Conservation (phyloP, 345 rosid species). For the Atalantia buxifolia region DNA sequence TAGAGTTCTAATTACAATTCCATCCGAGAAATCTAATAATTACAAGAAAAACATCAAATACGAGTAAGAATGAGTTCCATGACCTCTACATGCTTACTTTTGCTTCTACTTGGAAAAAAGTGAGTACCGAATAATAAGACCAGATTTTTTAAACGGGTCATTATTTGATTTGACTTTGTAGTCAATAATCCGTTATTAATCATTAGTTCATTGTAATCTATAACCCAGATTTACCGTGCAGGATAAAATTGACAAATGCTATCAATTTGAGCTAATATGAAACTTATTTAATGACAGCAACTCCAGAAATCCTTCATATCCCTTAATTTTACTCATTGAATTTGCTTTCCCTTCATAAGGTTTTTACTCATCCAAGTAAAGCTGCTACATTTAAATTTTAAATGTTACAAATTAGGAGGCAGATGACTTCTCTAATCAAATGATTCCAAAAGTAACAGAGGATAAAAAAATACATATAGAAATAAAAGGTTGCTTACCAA, state of each 20-base stretch:
- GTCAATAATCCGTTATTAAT: neutral
- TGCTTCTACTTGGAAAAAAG: neutral
- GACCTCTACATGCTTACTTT: neutral
- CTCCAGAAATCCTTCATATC: neutral
- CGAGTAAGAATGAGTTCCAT: conserved; percentile 5
- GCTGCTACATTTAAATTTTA: neutral
- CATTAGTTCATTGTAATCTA: neutral
- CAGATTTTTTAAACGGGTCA: neutral
- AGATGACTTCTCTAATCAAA: neutral
- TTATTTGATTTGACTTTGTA: neutral
- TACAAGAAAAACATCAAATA: neutral
- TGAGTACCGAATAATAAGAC: neutral
- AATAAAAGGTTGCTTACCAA: conserved; percentile 29
- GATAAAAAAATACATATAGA: neutral
- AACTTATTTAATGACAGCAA: neutral
- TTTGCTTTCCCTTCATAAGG: neutral
- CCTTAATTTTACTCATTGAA: neutral
- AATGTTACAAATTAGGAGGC: neutral
- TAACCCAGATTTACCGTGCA: neutral
- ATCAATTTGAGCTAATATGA: neutral
- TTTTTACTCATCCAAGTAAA: neutral
- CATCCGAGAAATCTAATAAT: neutral
- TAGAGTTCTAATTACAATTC: neutral
- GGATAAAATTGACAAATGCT: neutral
- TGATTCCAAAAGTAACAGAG: neutral